Evolutionary conservation across 2,329 filamentous ascomycete species (phyloP), one percentile per base, ranked within the genome.

Genomic region (Penicillium sp.): DNA sequence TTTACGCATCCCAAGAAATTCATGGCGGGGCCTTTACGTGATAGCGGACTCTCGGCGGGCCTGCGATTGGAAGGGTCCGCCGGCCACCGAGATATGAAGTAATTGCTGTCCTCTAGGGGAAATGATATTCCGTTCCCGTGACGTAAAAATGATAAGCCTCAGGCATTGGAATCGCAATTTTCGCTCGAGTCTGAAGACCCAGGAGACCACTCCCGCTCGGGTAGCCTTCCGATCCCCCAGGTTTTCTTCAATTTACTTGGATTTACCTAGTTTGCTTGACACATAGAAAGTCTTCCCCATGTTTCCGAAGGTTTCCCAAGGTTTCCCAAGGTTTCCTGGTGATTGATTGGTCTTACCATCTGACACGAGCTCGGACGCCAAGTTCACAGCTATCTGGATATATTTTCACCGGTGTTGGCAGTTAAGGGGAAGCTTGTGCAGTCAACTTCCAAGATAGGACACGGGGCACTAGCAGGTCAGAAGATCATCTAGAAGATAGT

Each of bases 21-120:
- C 19, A n/a, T 27, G 56, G 60, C 55, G 62, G 60, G 55, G 46
- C 43, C 52, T 42, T 67, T 67, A 67, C 66, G 64, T 67, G 63
- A 67, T 68, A 23, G 47, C 56, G 57, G 50, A 33, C n/a, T 41
- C 58, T 62, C 60, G 60, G 63, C 66, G 60, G 17, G 29, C 33
- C 43, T 46, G 54, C 58, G 47, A 68, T 68, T 68, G 66, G 66
- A 60, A 66, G 66, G 58, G 19, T 42, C 45, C 52, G 56, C 66
- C 66, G 66, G 56, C 42, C 52, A 49, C 37, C 41, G 40, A 53
- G 8, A 54, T 49, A 60, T 66, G 59, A 63, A 60, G 60, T 67
- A 64, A 64, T 60, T 35, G 21, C 7, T 10, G 6, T 56, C 37
- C 40, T 33, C 48, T 47, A 42, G 60, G 57, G 54, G 50, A 58